Base-by-base conservation (phyloP, 1,284 basidiomycete genomes). In the Trametes pubescens region DNA sequence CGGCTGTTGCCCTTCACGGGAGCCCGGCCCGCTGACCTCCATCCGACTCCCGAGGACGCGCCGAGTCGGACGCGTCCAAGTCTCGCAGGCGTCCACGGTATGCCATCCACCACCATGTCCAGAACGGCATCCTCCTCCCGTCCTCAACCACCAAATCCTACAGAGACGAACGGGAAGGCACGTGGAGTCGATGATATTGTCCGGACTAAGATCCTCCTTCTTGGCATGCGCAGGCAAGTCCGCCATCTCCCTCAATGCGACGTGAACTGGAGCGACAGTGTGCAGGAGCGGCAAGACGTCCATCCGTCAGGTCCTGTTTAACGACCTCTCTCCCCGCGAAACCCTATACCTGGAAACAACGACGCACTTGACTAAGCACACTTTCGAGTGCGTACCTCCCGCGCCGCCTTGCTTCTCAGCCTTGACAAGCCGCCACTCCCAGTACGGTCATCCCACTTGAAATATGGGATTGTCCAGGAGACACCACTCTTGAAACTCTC, bases 391-490 rank as follows among this genome's bases (percentile, higher is more conserved):
- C 76, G 93, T 86, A 59, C 40, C 34, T 59, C 49, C 51, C 47
- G 56, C 29, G 29, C 29, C 3, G 8, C 32, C n/a, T 11, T 4
- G 40, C 35, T 21, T 26, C 37, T 26, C 10, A 11, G 32, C 52
- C 34, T 59, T 58, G 40, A 66, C 64, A 52, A 56, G 40, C 54
- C 24, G 29, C 24, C 18, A 46, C 44, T 34, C 37, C 65, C 74
- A 97, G 96, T 77, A 92, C 95, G 43, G 90, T 98, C 67, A 90
- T 98, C 62, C 93, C 94, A 1, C 86, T 99, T 26, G 93, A 98
- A 75, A 88, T 99, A 74, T 98, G 95, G 94, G 96, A 99, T 74
- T 94, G 94, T 66, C 97, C 97, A 0, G 93, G 94, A 32, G 93
- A 90, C 62, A 87, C 90, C 58, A 89, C 93, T 5, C 83, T 91